These are phyloP conservation scores for Chaetomiaceae sp. DNA, from an alignment of 2,329 filamentous ascomycete genomes.

Conservation along the genomic window DNA sequence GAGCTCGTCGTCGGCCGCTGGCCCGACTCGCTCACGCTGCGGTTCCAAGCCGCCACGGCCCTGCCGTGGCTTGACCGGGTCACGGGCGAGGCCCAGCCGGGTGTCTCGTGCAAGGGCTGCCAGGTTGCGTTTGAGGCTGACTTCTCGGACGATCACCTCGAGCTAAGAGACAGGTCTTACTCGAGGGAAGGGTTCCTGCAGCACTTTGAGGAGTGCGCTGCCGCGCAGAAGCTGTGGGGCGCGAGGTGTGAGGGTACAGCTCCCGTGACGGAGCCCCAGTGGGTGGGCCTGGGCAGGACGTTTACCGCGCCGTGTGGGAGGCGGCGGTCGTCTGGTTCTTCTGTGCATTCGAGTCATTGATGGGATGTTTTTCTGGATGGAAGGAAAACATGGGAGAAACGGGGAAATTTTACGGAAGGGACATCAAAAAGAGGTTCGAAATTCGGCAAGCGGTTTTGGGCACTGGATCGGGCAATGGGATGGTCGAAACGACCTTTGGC, in stretches of 20 bases:
- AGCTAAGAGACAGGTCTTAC: slow-evolving; percentile 14
- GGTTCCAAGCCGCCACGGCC: slow-evolving; percentile 12
- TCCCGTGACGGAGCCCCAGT: slow-evolving; percentile 10
- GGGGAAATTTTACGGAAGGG: not conserved
- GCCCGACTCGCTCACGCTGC: slow-evolving; percentile 15
- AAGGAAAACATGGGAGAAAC: not conserved
- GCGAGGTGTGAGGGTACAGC: slow-evolving; percentile 9
- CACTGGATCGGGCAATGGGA: too few species aligned
- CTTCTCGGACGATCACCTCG: slow-evolving; percentile 15
- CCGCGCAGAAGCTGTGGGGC: slow-evolving; percentile 13
- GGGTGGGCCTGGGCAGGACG: slow-evolving; percentile 7
- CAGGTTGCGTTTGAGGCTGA: slow-evolving; percentile 11
- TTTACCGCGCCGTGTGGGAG: slow-evolving; percentile 4
- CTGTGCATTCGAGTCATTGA: not conserved
- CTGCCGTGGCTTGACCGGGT: slow-evolving; percentile 13
- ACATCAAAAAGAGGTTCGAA: too few species aligned
- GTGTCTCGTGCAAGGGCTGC: slow-evolving; percentile 18
- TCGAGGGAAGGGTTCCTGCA: slow-evolving; percentile 6
- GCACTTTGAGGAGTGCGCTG: slow-evolving; percentile 12
- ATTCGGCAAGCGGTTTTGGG: too few species aligned
- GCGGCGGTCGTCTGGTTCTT: not conserved
- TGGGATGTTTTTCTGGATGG: not conserved
- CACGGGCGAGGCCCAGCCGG: slow-evolving; percentile 5
- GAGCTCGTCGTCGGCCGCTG: slow-evolving; percentile 6
- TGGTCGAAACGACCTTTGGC: too few species aligned